Conservation (phyloP, 2,329 filamentous ascomycete species). For the Colletotrichum cereale region DNA sequence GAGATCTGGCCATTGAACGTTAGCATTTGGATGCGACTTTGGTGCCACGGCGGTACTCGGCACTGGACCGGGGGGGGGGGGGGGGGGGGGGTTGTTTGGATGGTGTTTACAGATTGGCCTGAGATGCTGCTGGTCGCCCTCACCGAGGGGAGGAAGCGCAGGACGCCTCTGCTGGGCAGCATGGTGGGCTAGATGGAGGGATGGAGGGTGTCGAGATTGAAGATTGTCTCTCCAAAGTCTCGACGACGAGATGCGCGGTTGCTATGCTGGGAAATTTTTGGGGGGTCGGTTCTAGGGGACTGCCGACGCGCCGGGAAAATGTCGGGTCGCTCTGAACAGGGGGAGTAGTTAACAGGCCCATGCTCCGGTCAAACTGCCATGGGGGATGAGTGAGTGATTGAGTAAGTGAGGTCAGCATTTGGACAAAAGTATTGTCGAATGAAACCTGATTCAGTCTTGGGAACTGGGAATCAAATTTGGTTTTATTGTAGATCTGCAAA, state of each 20-base stretch:
- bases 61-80: too few relatives aligned
- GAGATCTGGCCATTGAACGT: slow-evolving; percentile 34
- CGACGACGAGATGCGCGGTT: slow-evolving; percentile 8
- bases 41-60: background rate
- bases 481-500: background rate
- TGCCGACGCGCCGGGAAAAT: slow-evolving; percentile 50
- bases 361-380: slow-evolving; percentile 23
- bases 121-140: slow-evolving; percentile 45
- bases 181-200: slow-evolving; percentile 48
- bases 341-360: slow-evolving; percentile 16
- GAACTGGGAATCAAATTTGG: background rate
- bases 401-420: slow-evolving; percentile 6
- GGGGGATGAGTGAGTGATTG: background rate
- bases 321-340: slow-evolving; percentile 44
- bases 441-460: background rate
- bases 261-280: slow-evolving; percentile 48
- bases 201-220: slow-evolving; percentile 40
- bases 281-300: slow-evolving; percentile 18
- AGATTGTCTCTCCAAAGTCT: slow-evolving; percentile 19
- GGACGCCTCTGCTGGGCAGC: slow-evolving; percentile 60
- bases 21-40: slow-evolving; percentile 1
- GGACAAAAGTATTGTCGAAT: background rate
- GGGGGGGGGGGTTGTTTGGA: background rate
- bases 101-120: slow-evolving; percentile 47
- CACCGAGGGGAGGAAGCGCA: slow-evolving; percentile 53